A percentile compares a stretch with the other conserved stretches of the same genome.
phyloP scores from a whole-genome alignment of 2,329 filamentous ascomycete species.

The Fusarium sp. region DNA sequence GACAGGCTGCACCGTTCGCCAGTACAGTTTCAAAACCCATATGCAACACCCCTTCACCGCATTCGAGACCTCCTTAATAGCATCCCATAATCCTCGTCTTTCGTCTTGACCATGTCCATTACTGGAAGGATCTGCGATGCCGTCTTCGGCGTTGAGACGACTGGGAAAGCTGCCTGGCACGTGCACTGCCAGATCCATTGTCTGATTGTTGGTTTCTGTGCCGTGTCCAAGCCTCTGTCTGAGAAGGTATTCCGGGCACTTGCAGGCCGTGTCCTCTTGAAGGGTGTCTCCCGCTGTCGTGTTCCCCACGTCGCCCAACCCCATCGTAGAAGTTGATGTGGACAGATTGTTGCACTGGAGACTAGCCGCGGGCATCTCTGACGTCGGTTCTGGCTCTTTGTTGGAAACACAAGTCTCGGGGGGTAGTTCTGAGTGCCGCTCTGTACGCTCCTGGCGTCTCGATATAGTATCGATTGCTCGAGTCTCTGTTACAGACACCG shows the following conservation, averaged over 20 bases:
- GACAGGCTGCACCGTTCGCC: constrained; percentile 50
- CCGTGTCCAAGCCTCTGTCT: neutral
- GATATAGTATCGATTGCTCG: constrained; percentile 47
- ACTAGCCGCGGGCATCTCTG: neutral
- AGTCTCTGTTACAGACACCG: constrained; percentile 18
- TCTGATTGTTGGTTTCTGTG: neutral
- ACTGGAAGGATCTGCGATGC: constrained; percentile 45
- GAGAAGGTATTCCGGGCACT: neutral
- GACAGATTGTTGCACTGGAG: constrained; percentile 38
- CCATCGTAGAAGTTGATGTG: constrained; percentile 40
- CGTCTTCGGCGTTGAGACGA: constrained; percentile 40
- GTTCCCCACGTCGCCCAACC: neutral
- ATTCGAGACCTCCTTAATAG: constrained; percentile 14
- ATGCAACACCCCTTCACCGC: constrained; percentile 8
- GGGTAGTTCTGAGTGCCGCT: constrained; percentile 18
- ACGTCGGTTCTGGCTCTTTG: neutral
- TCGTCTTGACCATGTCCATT: neutral
- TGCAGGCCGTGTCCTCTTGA: neutral
- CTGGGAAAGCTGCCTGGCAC: constrained; percentile 45
- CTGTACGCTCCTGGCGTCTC: constrained; percentile 20
- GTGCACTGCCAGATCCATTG: constrained; percentile 17
- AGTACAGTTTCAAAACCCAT: constrained; percentile 46
- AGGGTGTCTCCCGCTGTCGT: neutral
- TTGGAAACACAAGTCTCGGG: constrained; percentile 1
- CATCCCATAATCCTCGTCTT: constrained; percentile 18